Percentiles rank a stretch among this genome's conserved stretches.
These are phyloP conservation scores for Trichoderma semiorbis DNA, from an alignment of 2,329 filamentous ascomycete genomes.

Conservation along the genomic window DNA sequence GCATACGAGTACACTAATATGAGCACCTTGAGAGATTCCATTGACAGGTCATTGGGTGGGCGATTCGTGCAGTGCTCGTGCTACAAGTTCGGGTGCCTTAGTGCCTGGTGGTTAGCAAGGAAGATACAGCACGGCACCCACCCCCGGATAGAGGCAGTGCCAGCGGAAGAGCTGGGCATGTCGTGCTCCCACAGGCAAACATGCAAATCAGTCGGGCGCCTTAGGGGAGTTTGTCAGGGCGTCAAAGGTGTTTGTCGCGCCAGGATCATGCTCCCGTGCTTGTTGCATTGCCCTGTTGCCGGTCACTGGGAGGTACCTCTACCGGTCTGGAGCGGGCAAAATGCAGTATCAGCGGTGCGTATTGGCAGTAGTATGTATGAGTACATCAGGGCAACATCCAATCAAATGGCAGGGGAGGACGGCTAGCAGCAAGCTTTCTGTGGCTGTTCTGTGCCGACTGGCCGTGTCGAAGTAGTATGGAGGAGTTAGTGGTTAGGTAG, in stretches of 20 bases:
- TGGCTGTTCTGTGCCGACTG: not conserved
- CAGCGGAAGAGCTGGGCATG: not conserved
- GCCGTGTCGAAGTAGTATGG: not conserved
- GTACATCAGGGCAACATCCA: not conserved
- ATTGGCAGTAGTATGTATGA: not conserved
- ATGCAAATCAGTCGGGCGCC: not conserved
- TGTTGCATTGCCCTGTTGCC: not conserved
- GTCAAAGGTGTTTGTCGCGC: not conserved
- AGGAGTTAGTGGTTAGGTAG: no score
- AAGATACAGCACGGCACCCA: not conserved
- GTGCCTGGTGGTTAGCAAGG: not conserved
- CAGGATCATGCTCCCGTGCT: not conserved
- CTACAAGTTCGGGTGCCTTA: not conserved
- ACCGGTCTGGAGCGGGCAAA: not conserved
- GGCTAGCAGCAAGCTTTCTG: not conserved
- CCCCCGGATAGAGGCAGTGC: not conserved
- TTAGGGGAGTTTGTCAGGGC: not conserved
- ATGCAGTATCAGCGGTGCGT: not conserved
- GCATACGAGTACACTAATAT: not conserved
- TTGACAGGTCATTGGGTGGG: not conserved
- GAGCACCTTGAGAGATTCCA: slow-evolving; percentile 2
- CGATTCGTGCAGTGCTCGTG: not conserved
- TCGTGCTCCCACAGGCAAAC: not conserved
- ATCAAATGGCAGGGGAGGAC: not conserved
- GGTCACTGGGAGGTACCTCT: not conserved